A percentile compares a stretch with the other conserved stretches of the same genome.
These are phyloP conservation scores for Sextonia rubra DNA, from an alignment of 164 flowering plant species.

Conservation along the genomic window DNA sequence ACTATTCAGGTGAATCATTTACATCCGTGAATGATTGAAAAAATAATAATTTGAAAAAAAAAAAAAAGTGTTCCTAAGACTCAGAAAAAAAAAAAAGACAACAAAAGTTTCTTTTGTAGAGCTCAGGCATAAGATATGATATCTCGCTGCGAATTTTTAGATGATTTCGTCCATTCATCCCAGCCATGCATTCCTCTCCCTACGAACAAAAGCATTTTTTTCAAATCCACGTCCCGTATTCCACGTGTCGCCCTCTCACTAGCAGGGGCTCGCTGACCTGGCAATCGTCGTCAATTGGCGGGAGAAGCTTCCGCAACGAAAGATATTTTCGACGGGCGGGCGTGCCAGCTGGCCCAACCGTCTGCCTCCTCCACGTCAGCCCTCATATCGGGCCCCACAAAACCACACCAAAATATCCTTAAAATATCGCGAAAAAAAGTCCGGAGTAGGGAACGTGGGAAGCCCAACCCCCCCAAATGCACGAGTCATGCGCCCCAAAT, in stretches of 20 bases:
- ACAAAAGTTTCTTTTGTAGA: too few species aligned
- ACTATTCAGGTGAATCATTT: too few species aligned
- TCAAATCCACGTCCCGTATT: neutral
- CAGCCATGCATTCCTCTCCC: too few species aligned
- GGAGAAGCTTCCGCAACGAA: constrained; percentile 19
- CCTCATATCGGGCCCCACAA: neutral
- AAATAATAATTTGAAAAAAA: too few species aligned
- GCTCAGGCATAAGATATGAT: too few species aligned
- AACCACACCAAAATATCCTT: too few species aligned
- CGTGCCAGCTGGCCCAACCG: constrained; percentile 6
- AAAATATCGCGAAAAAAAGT: neutral
- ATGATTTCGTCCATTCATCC: neutral
- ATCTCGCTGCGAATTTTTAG: neutral
- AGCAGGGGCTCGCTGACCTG: constrained; percentile 9
- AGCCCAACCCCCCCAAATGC: constrained; percentile 7
- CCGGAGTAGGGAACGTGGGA: too few species aligned
- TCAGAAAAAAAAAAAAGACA: too few species aligned
- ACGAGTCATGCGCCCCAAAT: constrained; percentile 11
- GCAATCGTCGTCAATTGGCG: constrained; percentile 15
- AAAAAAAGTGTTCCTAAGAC: too few species aligned
- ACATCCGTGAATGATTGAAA: too few species aligned
- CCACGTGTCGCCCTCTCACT: constrained; percentile 1
- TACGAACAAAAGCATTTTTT: too few species aligned
- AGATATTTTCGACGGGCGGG: constrained; percentile 16
- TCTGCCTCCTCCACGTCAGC: constrained; percentile 11